These are phyloP conservation scores for Annulohypoxylon bovei DNA, from an alignment of 495 filamentous ascomycete species.

Conservation along the genomic window DNA sequence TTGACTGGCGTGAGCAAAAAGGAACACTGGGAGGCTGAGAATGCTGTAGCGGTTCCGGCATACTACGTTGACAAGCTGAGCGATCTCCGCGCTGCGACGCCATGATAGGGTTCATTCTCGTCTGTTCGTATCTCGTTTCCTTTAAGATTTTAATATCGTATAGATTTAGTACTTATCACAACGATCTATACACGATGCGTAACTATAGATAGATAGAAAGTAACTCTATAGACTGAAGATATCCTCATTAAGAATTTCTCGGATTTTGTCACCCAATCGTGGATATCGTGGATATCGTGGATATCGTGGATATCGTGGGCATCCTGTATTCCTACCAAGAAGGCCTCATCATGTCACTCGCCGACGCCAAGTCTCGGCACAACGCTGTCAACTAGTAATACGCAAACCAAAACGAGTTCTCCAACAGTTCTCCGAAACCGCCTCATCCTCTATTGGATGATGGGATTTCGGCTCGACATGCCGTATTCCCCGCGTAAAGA, in stretches of 20 bases:
- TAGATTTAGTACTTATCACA: conserved; percentile 11
- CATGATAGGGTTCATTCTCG: conserved; percentile 4
- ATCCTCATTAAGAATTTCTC: not conserved
- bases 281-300: not conserved
- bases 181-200: not conserved
- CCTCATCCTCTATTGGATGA: conserved; percentile 5
- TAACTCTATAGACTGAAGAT: not conserved
- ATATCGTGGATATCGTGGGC: not conserved
- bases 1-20: conserved; percentile 88
- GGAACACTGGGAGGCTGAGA: conserved; percentile 77
- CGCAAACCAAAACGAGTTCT: conserved; percentile 12
- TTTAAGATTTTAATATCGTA: not conserved
- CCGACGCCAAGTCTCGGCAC: conserved; percentile 15
- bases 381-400: conserved; percentile 2
- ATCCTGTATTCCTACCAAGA: not conserved
- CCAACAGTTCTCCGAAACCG: conserved; percentile 35
- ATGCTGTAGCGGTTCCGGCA: conserved; percentile 69
- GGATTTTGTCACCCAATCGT: not conserved
- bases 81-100: conserved; percentile 66
- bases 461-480: conserved; percentile 29
- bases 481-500: conserved; percentile 34
- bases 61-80: conserved; percentile 85
- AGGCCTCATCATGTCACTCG: not conserved
- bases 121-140: not conserved
- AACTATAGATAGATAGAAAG: conserved; percentile 14